Evolutionary conservation across 148 eudicot genomes (phyloP), one percentile per base, ranked within the genome.

Genomic region (Cornus florida): DNA sequence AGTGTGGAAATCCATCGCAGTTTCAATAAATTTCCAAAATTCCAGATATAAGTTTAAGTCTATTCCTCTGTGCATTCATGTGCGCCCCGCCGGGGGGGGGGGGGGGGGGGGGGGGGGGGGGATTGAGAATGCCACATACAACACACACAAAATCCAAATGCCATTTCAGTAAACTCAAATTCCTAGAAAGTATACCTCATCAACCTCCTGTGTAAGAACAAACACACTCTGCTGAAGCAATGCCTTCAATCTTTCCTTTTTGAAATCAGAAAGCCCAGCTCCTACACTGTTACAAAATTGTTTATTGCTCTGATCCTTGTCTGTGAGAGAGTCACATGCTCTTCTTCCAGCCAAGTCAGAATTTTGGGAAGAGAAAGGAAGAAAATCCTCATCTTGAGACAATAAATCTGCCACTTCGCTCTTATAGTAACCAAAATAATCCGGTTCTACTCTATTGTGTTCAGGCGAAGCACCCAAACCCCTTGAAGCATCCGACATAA

Each of bases 121-220:
- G 28, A 1, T 0, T 0, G 28, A 28, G 28, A 28, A 1, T 28
- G 28, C 28, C 28, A 28, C 28, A 28, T 28, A 28, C 28, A 28
- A 10, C 57, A 10, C 57, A 10, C 57, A 10, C 57, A 48, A 66
- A 65, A 41, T 31, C 59, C 39, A 16, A 76, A 46, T 1, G 20
- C 38, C 12, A 75, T 75, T 64, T n/a, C 19, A 19, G 43, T 39
- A 71, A 71, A 71, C 73, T 20, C 5, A 19, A 71, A 43, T 2
- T 22, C 19, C 32, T 10, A 71, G 73, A 3, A 75, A n/a, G 74
- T 14, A 48, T 86, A 91, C 97, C 93, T 91, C 95, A 83, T 91
- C 90, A 84, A 91, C 90, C 81, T 90, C 97, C 20, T 84, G 77
- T 6, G 88, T 39, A 77, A 93, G 87, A 75, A 84, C 79, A 41